Percentiles rank a stretch among this genome's conserved stretches.
These are phyloP conservation scores for Ordospora colligata DNA, from an alignment of 371 early-diverging fungal genomes.

Conservation along the genomic window DNA sequence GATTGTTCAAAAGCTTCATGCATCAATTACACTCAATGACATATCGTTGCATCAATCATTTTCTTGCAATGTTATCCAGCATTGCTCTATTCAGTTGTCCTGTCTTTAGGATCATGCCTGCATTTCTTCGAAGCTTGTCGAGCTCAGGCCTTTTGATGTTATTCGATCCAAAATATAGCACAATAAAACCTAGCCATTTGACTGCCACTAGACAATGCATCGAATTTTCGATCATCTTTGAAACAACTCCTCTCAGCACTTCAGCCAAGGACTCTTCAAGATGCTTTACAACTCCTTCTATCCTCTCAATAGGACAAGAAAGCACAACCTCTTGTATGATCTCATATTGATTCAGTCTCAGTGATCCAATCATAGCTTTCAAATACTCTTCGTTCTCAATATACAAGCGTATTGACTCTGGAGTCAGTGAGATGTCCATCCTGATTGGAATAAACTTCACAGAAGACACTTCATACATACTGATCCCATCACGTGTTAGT, in stretches of 20 bases:
- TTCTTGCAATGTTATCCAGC: not conserved
- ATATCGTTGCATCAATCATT: not conserved
- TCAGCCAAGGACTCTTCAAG: not conserved
- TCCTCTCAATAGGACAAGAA: not conserved
- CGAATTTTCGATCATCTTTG: not conserved
- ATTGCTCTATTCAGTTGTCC: not conserved
- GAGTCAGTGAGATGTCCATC: slow-evolving; percentile 16
- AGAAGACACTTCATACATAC: not conserved
- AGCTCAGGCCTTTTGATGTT: not conserved
- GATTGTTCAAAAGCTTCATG: no score
- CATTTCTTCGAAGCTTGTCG: not conserved
- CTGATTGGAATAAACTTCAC: slow-evolving; percentile 21
- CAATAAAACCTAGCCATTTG: not conserved
- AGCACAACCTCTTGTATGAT: not conserved
- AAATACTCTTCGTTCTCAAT: slow-evolving; percentile 13
- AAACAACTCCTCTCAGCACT: not conserved
- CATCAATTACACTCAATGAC: no score
- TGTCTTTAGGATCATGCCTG: not conserved
- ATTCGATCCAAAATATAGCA: not conserved
- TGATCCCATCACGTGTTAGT: slow-evolving; percentile 42
- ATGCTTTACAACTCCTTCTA: slow-evolving; percentile 7
- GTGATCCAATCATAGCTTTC: slow-evolving; percentile 16
- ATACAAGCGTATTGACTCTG: slow-evolving; percentile 24
- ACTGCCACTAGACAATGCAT: not conserved
- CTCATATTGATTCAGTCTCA: slow-evolving; percentile 6